Base-by-base conservation (phyloP, 2,329 filamentous ascomycete species). In the Exophiala lecanii-corni region DNA sequence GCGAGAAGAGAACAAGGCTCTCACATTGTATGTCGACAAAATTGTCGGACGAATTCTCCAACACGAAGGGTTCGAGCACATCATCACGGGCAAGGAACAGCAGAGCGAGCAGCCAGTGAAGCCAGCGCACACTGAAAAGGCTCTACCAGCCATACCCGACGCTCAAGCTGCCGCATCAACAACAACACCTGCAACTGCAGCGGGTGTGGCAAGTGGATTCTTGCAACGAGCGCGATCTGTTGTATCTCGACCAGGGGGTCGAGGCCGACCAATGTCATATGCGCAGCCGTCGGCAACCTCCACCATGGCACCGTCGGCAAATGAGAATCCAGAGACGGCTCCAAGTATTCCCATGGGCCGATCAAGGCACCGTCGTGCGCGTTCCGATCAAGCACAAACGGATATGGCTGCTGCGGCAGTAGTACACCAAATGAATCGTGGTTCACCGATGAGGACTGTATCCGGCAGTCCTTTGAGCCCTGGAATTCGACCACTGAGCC, bases 21-120 rank as follows among this genome's bases (percentile, higher is more conserved):
- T 98, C 56, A 94, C 89, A 17, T 74, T 97, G 53, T 98, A 98
- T 71, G 96, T 98, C 72, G 95, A 97, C 77, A 94, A 92, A 70
- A 97, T 98, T 64, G 95, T 98, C 62, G 92, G 92, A 64, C 85
- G 92, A 43, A 79, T 98, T 33, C 76, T 98, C 50, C 86, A 94
- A 61, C 86, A 96, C 66, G 86, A 94, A 59, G 89, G 94, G 55
- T 97, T 95, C 55, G 91, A 98, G 68, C 82, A 87, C 50, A 94
- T 57, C 36, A 55, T 57, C 36, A 47, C 47, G 38, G 53, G 51
- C 39, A 54, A 50, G 34, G 67, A 70, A 18, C 69, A 71, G 18
- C 58, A 63, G 10, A 49, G 60, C 3, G 44, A 55, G 19, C 55
- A 61, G 13, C 60, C 60, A 37, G 43, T 56, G 25, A 63, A 63